These are phyloP conservation scores for Globisporangium solare DNA, from an alignment of 352 stramenopile genomes.

Conservation along the genomic window DNA sequence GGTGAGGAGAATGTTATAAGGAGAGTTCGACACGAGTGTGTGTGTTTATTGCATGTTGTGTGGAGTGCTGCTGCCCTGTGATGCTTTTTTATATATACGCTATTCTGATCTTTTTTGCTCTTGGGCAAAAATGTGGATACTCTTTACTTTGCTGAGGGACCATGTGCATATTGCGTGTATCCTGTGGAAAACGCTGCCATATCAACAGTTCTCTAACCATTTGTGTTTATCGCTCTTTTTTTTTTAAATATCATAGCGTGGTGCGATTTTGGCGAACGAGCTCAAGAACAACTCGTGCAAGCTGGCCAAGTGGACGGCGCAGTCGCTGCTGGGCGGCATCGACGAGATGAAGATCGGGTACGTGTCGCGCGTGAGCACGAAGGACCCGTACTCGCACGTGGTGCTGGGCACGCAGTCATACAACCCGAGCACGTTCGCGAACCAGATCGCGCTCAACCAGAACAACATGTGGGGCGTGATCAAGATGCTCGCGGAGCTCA, in stretches of 20 bases:
- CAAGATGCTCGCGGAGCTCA: slow-evolving; percentile 93
- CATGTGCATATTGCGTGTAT: slow-evolving; percentile 3
- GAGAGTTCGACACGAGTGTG: slow-evolving; percentile 20
- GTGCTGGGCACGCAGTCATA: slow-evolving; percentile 97
- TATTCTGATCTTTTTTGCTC: slow-evolving; percentile 42
- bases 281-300: slow-evolving; percentile 99
- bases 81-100: slow-evolving; percentile 50
- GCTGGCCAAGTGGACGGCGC: slow-evolving; percentile 97
- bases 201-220: slow-evolving; percentile 1
- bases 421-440: slow-evolving; percentile 95
- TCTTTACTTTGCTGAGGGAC: slow-evolving; percentile 16
- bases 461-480: slow-evolving; percentile 98
- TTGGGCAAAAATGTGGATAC: slow-evolving; percentile 10
- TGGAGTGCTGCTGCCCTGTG: slow-evolving; percentile 9
- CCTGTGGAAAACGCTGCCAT: no score
- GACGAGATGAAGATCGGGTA: slow-evolving; percentile 99
- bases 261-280: slow-evolving; percentile 96
- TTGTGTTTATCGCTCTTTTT: not conserved
- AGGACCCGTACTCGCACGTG: slow-evolving; percentile 95
- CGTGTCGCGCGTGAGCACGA: slow-evolving; percentile 91
- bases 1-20: slow-evolving; percentile 25
- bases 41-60: slow-evolving; percentile 10
- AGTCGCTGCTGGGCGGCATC: slow-evolving; percentile 93
- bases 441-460: slow-evolving; percentile 96
- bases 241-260: slow-evolving; percentile 64